Conservation (phyloP, 495 filamentous ascomycete genomes). For the Bacidia gigantensis region DNA sequence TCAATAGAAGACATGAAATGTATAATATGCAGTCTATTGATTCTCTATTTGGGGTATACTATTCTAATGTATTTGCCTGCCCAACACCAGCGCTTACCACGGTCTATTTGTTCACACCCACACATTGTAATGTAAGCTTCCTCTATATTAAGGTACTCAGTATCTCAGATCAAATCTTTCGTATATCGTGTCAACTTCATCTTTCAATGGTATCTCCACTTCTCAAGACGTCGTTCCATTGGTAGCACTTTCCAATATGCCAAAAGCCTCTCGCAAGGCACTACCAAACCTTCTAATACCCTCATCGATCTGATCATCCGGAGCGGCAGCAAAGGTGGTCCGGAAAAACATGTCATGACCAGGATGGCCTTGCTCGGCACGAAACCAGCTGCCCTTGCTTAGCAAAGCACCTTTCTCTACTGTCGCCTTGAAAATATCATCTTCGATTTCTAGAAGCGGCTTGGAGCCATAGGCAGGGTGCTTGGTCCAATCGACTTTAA, state of each 20-base stretch:
- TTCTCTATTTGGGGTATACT: not conserved
- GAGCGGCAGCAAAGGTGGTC: slow-evolving; percentile 74
- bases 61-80: no score
- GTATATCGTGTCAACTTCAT: no score
- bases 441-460: slow-evolving; percentile 57
- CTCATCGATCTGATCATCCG: slow-evolving; percentile 57
- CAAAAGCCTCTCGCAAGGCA: slow-evolving; percentile 53
- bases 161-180: no score
- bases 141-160: no score
- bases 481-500: slow-evolving; percentile 58
- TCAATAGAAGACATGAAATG: not conserved
- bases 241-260: not conserved
- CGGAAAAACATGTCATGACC: slow-evolving; percentile 59
- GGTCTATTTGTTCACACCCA: no score
- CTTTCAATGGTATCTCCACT: no score
- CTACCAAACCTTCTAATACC: slow-evolving; percentile 64
- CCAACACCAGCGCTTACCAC: no score
- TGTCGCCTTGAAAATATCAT: slow-evolving; percentile 63
- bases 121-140: no score
- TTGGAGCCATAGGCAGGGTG: slow-evolving; percentile 53
- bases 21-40: not conserved
- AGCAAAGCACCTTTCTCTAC: slow-evolving; percentile 61
- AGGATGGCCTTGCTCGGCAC: slow-evolving; percentile 37
- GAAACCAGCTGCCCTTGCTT: slow-evolving; percentile 81
- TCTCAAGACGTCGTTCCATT: not conserved